phyloP scores from a whole-genome alignment of 306 rosid genomes.

The Prosopis cineraria region DNA sequence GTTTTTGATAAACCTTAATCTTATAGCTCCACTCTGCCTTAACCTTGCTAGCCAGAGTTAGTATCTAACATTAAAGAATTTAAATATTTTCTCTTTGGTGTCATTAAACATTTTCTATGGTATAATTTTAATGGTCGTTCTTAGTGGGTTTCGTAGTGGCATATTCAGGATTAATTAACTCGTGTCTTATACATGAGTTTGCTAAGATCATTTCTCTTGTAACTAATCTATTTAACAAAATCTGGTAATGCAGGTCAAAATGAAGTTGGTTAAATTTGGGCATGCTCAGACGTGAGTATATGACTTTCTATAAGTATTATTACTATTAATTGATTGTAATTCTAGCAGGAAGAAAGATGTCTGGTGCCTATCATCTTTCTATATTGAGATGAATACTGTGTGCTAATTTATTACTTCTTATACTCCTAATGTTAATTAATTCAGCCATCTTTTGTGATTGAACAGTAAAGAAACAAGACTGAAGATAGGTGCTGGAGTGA shows the following conservation, averaged over 20 bases:
- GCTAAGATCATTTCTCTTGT: neutral
- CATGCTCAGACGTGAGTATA: slow-evolving; percentile 84
- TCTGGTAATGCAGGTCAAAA: slow-evolving; percentile 72
- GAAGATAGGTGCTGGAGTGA: slow-evolving; percentile 81
- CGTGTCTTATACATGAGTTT: slow-evolving; percentile 10
- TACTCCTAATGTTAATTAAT: neutral
- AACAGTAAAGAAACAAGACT: slow-evolving; percentile 73
- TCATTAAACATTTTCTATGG: slow-evolving; percentile 16
- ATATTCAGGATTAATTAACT: slow-evolving; percentile 9
- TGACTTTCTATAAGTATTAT: slow-evolving; percentile 19
- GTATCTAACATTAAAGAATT: neutral
- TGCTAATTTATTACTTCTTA: slow-evolving; percentile 1
- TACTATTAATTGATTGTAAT: slow-evolving; percentile 16
- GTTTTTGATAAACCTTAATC: neutral
- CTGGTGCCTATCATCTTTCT: neutral
- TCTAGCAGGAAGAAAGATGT: neutral
- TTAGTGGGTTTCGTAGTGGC: neutral
- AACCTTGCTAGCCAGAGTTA: slow-evolving; percentile 21
- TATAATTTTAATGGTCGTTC: neutral
- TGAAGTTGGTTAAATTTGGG: slow-evolving; percentile 81
- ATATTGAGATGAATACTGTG: neutral
- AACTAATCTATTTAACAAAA: slow-evolving; percentile 25
- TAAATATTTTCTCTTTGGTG: neutral
- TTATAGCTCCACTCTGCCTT: neutral
- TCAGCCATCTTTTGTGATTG: slow-evolving; percentile 36